Percentiles rank a stretch among this genome's conserved stretches.
Conservation (phyloP, 768 basidiomycete genomes). For the Lactarius tabidus region DNA sequence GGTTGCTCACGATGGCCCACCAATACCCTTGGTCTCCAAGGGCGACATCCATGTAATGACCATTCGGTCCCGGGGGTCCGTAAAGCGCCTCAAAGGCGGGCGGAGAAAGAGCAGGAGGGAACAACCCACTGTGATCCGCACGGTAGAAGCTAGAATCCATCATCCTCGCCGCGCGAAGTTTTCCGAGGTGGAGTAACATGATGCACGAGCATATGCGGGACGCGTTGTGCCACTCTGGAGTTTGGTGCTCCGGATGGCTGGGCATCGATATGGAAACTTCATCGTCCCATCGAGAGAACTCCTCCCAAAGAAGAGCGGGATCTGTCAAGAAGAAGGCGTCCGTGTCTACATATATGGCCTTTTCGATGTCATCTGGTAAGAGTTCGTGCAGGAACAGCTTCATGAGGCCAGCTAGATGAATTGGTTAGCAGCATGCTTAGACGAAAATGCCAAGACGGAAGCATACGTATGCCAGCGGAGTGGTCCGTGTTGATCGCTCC, state of each 20-base stretch:
- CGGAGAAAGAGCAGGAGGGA: slow-evolving; percentile 37
- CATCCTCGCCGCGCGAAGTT: slow-evolving; percentile 40
- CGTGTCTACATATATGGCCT: slow-evolving; percentile 49
- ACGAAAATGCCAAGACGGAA: background rate
- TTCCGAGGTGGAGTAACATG: slow-evolving; percentile 48
- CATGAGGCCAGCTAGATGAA: slow-evolving; percentile 43
- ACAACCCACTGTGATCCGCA: slow-evolving; percentile 28
- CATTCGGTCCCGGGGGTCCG: slow-evolving; percentile 37
- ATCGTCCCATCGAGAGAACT: slow-evolving; percentile 36
- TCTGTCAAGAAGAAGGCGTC: slow-evolving; percentile 49
- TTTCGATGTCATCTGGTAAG: slow-evolving; percentile 40
- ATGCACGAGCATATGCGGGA: slow-evolving; percentile 49
- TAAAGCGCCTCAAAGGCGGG: slow-evolving; percentile 43
- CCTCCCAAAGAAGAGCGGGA: slow-evolving; percentile 44
- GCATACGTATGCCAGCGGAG: slow-evolving; percentile 46
- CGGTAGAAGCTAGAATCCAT: slow-evolving; percentile 46
- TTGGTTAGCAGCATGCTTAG: background rate
- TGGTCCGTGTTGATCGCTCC: slow-evolving; percentile 45
- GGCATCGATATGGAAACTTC: slow-evolving; percentile 42
- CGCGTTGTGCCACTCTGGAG: slow-evolving; percentile 43
- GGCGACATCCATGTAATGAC: slow-evolving; percentile 42
- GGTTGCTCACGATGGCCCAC: slow-evolving; percentile 50
- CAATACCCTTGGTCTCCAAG: slow-evolving; percentile 52
- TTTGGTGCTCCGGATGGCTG: slow-evolving; percentile 40
- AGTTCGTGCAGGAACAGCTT: slow-evolving; percentile 53